Percentiles rank a stretch among this genome's conserved stretches.
These are phyloP conservation scores for Flaveria brownii DNA, from an alignment of 129 eudicot genomes.

Conservation along the genomic window DNA sequence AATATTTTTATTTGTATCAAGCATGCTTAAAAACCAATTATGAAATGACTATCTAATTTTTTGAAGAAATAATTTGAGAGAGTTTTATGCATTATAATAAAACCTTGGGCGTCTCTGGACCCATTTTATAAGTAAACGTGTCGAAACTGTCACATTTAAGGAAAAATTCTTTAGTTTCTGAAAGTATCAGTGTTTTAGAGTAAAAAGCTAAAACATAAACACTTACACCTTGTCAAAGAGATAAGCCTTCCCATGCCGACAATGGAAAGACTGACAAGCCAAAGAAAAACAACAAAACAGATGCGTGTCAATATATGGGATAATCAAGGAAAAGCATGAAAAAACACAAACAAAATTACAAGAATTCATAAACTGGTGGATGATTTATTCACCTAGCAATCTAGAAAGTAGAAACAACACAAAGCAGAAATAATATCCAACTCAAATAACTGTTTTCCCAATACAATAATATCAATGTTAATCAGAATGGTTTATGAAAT, in stretches of 20 bases:
- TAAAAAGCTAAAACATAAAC: constrained; percentile 5
- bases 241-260: constrained; percentile 78
- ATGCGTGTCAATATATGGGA: background rate
- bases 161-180: background rate
- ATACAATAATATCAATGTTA: background rate
- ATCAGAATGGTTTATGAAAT: background rate
- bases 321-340: constrained; percentile 13
- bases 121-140: background rate
- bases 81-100: background rate
- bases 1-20: background rate
- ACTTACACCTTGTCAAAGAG: constrained; percentile 78
- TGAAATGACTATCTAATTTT: too few species aligned
- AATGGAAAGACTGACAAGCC: constrained; percentile 61
- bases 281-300: background rate
- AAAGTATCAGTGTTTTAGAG: background rate
- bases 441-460: background rate
- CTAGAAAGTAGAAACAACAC: background rate
- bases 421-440: background rate
- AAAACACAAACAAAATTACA: background rate
- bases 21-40: background rate
- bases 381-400: background rate
- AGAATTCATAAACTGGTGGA: background rate
- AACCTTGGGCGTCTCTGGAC: background rate
- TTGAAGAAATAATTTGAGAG: background rate
- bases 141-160: background rate